phyloP scores from a whole-genome alignment of 768 basidiomycete species.

The Kwoniella shandongensis region DNA sequence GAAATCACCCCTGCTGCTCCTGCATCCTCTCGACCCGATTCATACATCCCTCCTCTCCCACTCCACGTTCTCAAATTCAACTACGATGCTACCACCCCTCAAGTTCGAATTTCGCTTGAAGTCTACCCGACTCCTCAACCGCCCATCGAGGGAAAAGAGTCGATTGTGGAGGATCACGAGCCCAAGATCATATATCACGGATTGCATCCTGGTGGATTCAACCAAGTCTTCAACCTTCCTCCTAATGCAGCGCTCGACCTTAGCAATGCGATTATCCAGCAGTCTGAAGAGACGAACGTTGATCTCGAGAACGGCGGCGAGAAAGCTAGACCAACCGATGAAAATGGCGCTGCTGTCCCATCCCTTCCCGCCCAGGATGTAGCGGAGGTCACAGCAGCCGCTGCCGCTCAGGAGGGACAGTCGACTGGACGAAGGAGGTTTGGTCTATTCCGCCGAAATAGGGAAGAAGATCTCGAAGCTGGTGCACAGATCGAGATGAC shows the following conservation, averaged over 20 bases:
- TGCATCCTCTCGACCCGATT: slow-evolving; percentile 43
- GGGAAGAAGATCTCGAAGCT: slow-evolving; percentile 39
- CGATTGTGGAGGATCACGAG: slow-evolving; percentile 60
- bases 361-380: slow-evolving; percentile 3
- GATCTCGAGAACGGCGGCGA: neutral
- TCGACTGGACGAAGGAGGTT: slow-evolving; percentile 30
- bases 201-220: slow-evolving; percentile 80
- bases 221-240: slow-evolving; percentile 68
- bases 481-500: slow-evolving; percentile 38
- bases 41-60: slow-evolving; percentile 59
- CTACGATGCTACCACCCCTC: slow-evolving; percentile 86
- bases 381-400: neutral
- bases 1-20: slow-evolving; percentile 59
- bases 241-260: slow-evolving; percentile 79
- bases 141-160: slow-evolving; percentile 41
- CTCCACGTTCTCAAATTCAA: slow-evolving; percentile 84
- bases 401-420: slow-evolving; percentile 9
- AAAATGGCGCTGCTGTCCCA: neutral
- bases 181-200: slow-evolving; percentile 62
- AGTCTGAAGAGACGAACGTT: slow-evolving; percentile 13
- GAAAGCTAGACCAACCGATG: neutral
- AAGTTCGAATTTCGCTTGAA: slow-evolving; percentile 75
- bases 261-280: slow-evolving; percentile 52
- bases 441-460: slow-evolving; percentile 26
- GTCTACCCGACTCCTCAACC: slow-evolving; percentile 64